These are phyloP conservation scores for Prunus yedoensis DNA, from an alignment of 331 rosid species.

Conservation along the genomic window DNA sequence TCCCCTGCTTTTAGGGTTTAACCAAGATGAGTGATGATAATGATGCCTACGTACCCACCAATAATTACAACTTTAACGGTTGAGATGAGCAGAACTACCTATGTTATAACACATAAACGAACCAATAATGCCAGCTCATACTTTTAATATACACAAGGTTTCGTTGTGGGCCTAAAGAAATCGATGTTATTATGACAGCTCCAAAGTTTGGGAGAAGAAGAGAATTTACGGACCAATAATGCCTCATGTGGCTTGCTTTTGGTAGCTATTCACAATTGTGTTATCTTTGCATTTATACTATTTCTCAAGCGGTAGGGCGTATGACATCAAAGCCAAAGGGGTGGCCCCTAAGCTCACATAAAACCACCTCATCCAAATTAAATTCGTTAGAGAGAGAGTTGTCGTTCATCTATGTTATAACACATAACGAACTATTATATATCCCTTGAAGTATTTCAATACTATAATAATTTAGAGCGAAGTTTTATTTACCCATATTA, in stretches of 20 bases:
- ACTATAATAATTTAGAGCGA: too few relatives aligned
- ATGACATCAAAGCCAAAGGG: neutral
- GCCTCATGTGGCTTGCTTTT: neutral
- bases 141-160: neutral
- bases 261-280: neutral
- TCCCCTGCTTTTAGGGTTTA: neutral
- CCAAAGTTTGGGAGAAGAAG: neutral
- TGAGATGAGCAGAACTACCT: neutral
- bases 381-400: neutral
- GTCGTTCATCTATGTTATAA: too few relatives aligned
- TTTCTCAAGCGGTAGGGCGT: too few relatives aligned
- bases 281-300: too few relatives aligned
- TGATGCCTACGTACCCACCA: neutral
- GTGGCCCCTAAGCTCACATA: neutral
- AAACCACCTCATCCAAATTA: constrained; percentile 2
- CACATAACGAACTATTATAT: too few relatives aligned
- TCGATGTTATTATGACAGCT: constrained; percentile 5
- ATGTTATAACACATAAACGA: too few relatives aligned
- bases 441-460: too few relatives aligned
- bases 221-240: neutral
- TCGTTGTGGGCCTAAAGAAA: neutral
- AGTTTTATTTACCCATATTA: rapidly evolving
- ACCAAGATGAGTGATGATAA: neutral
- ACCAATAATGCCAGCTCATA: neutral
- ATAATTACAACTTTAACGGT: neutral